Evolutionary conservation across 306 rosid species (phyloP).

Genomic region (Cercis canadensis): DNA sequence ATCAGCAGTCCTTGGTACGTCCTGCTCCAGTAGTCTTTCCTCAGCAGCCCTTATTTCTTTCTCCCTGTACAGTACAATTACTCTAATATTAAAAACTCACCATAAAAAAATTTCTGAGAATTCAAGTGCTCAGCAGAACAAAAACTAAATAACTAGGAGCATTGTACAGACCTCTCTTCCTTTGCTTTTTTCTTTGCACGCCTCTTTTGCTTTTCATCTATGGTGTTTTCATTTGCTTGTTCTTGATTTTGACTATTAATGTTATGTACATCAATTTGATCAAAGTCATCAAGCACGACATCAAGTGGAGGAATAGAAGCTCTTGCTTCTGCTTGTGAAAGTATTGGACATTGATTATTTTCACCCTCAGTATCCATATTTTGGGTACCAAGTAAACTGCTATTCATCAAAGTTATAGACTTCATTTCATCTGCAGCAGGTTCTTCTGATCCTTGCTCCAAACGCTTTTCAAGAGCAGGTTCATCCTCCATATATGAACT

Average conservation of each 20-base stretch:
- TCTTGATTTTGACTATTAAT: slow-evolving; percentile 47
- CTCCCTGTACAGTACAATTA: slow-evolving; percentile 60
- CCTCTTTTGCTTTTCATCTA: slow-evolving; percentile 64
- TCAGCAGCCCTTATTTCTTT: slow-evolving; percentile 75
- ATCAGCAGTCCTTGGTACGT: slow-evolving; percentile 83
- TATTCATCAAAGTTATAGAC: slow-evolving; percentile 32
- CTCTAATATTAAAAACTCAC: not conserved
- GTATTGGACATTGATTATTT: slow-evolving; percentile 46
- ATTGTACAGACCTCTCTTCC: slow-evolving; percentile 69
- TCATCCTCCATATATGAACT: slow-evolving; percentile 53
- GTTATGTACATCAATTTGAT: slow-evolving; percentile 47
- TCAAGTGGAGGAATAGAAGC: slow-evolving; percentile 83
- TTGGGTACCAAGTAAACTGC: slow-evolving; percentile 40
- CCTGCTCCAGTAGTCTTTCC: slow-evolving; percentile 82
- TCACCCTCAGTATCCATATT: slow-evolving; percentile 50
- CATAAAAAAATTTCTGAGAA: not conserved
- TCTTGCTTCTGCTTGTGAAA: slow-evolving; percentile 73
- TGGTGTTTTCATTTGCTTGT: slow-evolving; percentile 37
- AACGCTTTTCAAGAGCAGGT: slow-evolving; percentile 33
- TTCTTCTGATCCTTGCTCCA: slow-evolving; percentile 54
- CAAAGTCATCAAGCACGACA: slow-evolving; percentile 77
- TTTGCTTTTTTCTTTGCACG: slow-evolving; percentile 66
- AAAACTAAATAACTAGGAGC: slow-evolving; percentile 9
- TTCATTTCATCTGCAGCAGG: slow-evolving; percentile 41
- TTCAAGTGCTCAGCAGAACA: slow-evolving; percentile 7